Evolutionary conservation across 495 filamentous ascomycete genomes (phyloP).

Genomic region (Chlorociboria aeruginascens): DNA sequence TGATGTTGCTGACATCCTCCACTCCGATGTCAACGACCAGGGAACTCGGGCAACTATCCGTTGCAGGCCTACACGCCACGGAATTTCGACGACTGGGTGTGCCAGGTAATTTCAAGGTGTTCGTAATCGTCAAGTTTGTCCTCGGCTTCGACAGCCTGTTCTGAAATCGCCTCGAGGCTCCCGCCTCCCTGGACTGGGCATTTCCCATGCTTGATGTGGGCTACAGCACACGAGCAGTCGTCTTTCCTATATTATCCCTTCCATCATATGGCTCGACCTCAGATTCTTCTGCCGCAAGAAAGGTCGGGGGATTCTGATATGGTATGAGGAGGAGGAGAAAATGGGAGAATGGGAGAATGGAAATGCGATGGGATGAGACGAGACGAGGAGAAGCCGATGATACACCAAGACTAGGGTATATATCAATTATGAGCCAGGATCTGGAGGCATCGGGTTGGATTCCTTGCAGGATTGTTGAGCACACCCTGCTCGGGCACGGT

Average conservation of each 20-base stretch:
- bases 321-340: neutral
- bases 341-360: neutral
- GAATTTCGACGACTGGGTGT: conserved; percentile 10
- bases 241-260: neutral
- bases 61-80: neutral
- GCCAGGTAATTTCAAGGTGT: conserved; percentile 2
- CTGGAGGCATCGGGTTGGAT: no score
- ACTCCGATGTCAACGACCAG: neutral
- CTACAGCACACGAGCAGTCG: neutral
- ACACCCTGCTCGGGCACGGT: no score
- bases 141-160: conserved; percentile 19
- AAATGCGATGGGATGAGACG: conserved; percentile 14
- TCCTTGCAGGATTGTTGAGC: no score
- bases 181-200: conserved; percentile 9
- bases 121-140: conserved; percentile 9
- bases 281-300: neutral
- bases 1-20: neutral
- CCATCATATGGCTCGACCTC: conserved; percentile 7
- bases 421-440: conserved; percentile 1
- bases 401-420: conserved; percentile 1
- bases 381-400: conserved; percentile 6
- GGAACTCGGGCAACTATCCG: neutral
- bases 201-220: conserved; percentile 13
- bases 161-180: conserved; percentile 2
- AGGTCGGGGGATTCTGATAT: neutral